Evolutionary conservation across 75 land plant species (phyloP), one percentile per base, ranked within the genome.

Genomic region (Isoetes taiwanensis): DNA sequence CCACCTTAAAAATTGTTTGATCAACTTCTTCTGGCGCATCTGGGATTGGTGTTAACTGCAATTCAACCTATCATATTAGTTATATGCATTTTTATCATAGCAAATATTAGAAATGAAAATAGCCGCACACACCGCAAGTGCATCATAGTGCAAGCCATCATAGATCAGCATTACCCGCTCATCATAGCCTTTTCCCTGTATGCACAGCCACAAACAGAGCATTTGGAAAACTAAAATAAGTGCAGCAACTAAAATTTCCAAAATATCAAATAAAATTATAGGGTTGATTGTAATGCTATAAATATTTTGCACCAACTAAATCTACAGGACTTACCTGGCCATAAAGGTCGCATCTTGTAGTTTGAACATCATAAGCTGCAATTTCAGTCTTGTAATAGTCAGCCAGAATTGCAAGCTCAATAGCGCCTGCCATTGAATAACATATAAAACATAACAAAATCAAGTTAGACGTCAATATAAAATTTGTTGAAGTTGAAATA

Each of bases 111-210:
- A 14, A 9, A 37, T 37, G 39, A 9, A 37, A 9, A 37, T 37
- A n/a, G n/a, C n/a, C n/a, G n/a, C n/a, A n/a, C n/a, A n/a, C n/a
- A 94, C 99, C 56, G 82, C 96, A 54, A 94, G 79, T 63, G 90
- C 96, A 70, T 94, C 99, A 72, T 94, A 94, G 56, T 94, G 99
- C 14, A 94, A 72, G 21, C 96, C 96, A 74, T 94, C 99, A 58
- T 88, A 94, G 3, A 94, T 71, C 59, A 94, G 76, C 90, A 94
- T 77, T 34, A 80, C 99, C 24, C 99, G 79, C 64, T 94, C 99
- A 11, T 30, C n/a, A 59, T 75, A 85, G 30, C 69, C 78, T 66
- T 70, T 81, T 21, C 55, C 90, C 99, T 88, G 90, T 40, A 54
- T 12, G 28, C 9, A 59, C 14, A 28, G 8, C 56, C 2, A 23